Evolutionary conservation across 441 rosid genomes (phyloP).

Genomic region (Euphorbia schlechtendalii): DNA sequence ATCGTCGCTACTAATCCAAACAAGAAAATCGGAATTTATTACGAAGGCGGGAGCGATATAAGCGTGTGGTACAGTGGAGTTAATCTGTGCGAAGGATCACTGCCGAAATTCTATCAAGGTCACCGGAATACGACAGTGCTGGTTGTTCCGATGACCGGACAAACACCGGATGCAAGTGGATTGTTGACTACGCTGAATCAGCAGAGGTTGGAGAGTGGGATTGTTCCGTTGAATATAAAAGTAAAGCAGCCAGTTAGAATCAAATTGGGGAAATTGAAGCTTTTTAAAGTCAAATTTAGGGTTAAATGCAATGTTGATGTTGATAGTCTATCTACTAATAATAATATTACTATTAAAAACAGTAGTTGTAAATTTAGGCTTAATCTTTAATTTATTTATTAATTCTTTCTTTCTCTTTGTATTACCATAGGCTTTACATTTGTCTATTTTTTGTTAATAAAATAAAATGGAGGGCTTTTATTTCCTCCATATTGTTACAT

Average conservation of each 20-base stretch:
- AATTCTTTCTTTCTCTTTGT: slow-evolving; percentile 1
- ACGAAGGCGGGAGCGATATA: slow-evolving; percentile 68
- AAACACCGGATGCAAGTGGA: slow-evolving; percentile 40
- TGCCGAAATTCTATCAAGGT: slow-evolving; percentile 92
- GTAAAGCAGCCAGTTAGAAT: slow-evolving; percentile 83
- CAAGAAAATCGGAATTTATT: slow-evolving; percentile 69
- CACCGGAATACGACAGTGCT: slow-evolving; percentile 73
- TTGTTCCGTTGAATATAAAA: slow-evolving; percentile 53
- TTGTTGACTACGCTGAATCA: slow-evolving; percentile 35
- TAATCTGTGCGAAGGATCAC: slow-evolving; percentile 53
- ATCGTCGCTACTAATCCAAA: slow-evolving; percentile 73
- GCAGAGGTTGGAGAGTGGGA: slow-evolving; percentile 43
- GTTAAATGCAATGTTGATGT: slow-evolving; percentile 61
- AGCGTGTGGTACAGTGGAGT: slow-evolving; percentile 45
- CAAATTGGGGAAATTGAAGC: slow-evolving; percentile 69
- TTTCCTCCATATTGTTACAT: too few species aligned
- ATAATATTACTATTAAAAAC: slow-evolving; percentile 37
- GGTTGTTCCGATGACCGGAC: slow-evolving; percentile 45
- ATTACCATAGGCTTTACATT: too few species aligned
- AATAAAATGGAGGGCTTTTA: too few species aligned
- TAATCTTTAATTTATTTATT: slow-evolving; percentile 28
- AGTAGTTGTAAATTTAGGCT: slow-evolving; percentile 68
- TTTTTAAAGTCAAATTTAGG: slow-evolving; percentile 49
- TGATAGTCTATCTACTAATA: slow-evolving; percentile 40
- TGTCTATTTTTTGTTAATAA: too few species aligned